Evolutionary conservation across 805 yeast genomes (phyloP), one percentile per base, ranked within the genome.

Genomic region (Candida morakotiae): DNA sequence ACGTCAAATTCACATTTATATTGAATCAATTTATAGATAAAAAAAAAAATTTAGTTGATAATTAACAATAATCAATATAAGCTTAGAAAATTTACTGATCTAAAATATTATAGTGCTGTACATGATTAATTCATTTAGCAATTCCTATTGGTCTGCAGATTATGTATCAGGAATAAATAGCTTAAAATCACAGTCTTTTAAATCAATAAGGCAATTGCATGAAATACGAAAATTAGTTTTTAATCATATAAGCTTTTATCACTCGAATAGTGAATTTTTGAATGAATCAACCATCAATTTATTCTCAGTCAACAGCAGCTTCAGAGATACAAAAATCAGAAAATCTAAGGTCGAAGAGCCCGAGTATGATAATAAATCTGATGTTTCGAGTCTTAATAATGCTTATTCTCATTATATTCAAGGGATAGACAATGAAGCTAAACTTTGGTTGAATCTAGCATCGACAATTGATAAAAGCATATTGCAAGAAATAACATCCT

Each of bases 61-160:
- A n/a, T n/a, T n/a, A n/a, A n/a, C n/a, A n/a, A n/a, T n/a, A n/a
- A n/a, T n/a, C n/a, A n/a, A n/a, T n/a, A n/a, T n/a, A n/a, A n/a
- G n/a, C n/a, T n/a, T n/a, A n/a, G n/a, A n/a, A n/a, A n/a, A n/a
- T n/a, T n/a, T n/a, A n/a, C 9, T 21, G 23, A 21, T 21, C 23
- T 21, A 9, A 21, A 7, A 21, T 9, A 21, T 21, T 9, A 21
- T 7, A 21, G 9, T 7, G 9, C 13, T 24, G 13, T 24, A 24
- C 13, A 31, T 31, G 34, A 7, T n/a, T 10, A 21, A 31, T 4
- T 33, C 30, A 31, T 65, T 61, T 43, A 56, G 68, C 35, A 66
- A 67, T 43, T 21, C 50, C 27, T 68, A 61, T 51, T 68, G 73
- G 71, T 59, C 71, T 3, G 45, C 71, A 1, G 73, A 68, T 50